Evolutionary conservation across 495 filamentous ascomycete species (phyloP).

Genomic region (Aspergillus steynii): DNA sequence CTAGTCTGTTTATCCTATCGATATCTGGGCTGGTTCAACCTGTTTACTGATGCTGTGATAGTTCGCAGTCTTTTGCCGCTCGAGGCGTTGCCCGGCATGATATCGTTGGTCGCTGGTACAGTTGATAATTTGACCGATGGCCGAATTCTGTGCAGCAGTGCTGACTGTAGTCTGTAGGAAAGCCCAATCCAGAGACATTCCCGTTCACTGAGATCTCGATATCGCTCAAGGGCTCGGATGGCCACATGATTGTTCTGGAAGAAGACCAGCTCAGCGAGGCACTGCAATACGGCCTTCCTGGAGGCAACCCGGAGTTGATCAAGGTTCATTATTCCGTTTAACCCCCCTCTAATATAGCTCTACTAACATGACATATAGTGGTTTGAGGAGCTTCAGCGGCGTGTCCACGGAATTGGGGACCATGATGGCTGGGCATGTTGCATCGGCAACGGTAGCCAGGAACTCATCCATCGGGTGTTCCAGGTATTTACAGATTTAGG

Average conservation of each 20-base stretch:
- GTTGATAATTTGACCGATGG: neutral
- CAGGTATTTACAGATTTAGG: slow-evolving; percentile 11
- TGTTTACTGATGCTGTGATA: neutral
- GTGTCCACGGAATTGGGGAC: slow-evolving; percentile 7
- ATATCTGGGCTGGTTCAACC: neutral
- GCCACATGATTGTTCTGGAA: slow-evolving; percentile 1
- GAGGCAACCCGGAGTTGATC: slow-evolving; percentile 7
- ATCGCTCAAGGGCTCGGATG: neutral
- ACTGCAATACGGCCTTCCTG: slow-evolving; percentile 9
- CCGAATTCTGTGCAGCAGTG: no score
- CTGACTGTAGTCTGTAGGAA: neutral
- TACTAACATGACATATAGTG: neutral
- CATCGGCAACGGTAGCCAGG: slow-evolving; percentile 14
- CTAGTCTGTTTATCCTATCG: neutral
- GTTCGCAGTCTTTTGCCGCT: slow-evolving; percentile 9
- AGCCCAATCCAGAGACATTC: slow-evolving; percentile 10
- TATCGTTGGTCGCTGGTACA: slow-evolving; percentile 5
- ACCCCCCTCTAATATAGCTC: neutral
- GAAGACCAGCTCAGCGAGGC: neutral
- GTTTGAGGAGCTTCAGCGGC: slow-evolving; percentile 9
- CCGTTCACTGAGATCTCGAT: slow-evolving; percentile 9
- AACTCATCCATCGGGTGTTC: slow-evolving; percentile 11
- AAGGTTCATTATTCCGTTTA: neutral
- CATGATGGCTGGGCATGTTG: slow-evolving; percentile 7
- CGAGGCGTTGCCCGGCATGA: slow-evolving; percentile 5